These are phyloP conservation scores for Pythium rishiriense DNA, from an alignment of 352 stramenopile species.

Conservation along the genomic window DNA sequence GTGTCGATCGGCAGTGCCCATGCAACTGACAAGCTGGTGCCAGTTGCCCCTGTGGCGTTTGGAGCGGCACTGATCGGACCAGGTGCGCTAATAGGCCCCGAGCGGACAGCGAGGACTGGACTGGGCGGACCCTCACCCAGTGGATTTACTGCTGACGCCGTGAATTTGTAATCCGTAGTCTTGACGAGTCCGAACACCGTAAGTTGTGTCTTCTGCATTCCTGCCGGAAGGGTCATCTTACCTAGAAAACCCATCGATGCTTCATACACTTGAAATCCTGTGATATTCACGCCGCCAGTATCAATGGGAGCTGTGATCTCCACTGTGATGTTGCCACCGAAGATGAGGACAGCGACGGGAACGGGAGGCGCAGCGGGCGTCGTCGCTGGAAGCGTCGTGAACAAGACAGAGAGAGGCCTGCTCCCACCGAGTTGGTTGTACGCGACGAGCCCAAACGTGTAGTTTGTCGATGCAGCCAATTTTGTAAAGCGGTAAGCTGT, in stretches of 20 bases:
- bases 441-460: slow-evolving; percentile 32
- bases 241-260: slow-evolving; percentile 24
- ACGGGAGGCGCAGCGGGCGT: slow-evolving; percentile 30
- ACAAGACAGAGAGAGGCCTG: slow-evolving; percentile 2
- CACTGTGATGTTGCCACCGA: slow-evolving; percentile 66
- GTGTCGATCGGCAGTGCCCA: slow-evolving; percentile 45
- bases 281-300: slow-evolving; percentile 43
- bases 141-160: slow-evolving; percentile 40
- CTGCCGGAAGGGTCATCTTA: slow-evolving; percentile 10
- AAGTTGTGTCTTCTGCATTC: slow-evolving; percentile 19
- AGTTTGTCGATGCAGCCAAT: slow-evolving; percentile 34
- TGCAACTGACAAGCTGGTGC: slow-evolving; percentile 37
- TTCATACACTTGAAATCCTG: slow-evolving; percentile 47
- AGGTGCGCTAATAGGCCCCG: slow-evolving; percentile 34
- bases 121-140: slow-evolving; percentile 39
- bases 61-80: slow-evolving; percentile 35
- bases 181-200: slow-evolving; percentile 34
- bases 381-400: slow-evolving; percentile 30
- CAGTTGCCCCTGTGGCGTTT: slow-evolving; percentile 26
- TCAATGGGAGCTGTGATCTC: slow-evolving; percentile 36
- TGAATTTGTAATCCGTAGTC: slow-evolving; percentile 40
- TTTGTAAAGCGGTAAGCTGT: slow-evolving; percentile 38
- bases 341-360: slow-evolving; percentile 38
- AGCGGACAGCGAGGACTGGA: slow-evolving; percentile 27
- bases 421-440: slow-evolving; percentile 46